Conservation (phyloP, 2,329 filamentous ascomycete genomes). For the Cladosporium colombiae region DNA sequence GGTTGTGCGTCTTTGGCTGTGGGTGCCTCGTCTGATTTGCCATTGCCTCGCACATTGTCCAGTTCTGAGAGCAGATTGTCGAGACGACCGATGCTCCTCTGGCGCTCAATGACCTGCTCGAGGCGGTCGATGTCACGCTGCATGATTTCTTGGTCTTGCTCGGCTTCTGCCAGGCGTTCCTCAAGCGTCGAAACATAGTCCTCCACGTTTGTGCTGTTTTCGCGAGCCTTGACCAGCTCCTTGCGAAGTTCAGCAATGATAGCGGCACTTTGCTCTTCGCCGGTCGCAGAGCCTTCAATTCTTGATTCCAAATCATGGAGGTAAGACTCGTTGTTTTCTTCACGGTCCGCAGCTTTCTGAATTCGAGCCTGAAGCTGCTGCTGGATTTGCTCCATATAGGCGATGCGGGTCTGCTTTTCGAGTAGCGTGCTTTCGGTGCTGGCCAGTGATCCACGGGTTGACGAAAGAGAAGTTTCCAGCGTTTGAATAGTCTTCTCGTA, state of each 20-base stretch:
- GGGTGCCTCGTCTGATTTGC: constrained; percentile 34
- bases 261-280: constrained; percentile 87
- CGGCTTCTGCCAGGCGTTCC: constrained; percentile 89
- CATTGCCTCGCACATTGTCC: constrained; percentile 52
- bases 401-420: constrained; percentile 91
- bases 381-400: constrained; percentile 90
- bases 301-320: constrained; percentile 88
- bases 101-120: constrained; percentile 92
- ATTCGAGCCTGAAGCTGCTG: constrained; percentile 83
- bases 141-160: constrained; percentile 96
- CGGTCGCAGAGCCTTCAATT: constrained; percentile 84
- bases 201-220: constrained; percentile 87
- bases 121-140: constrained; percentile 92
- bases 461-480: constrained; percentile 86
- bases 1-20: background rate
- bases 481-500: constrained; percentile 98
- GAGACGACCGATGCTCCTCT: constrained; percentile 90
- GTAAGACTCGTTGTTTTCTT: constrained; percentile 88
- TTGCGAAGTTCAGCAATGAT: constrained; percentile 86
- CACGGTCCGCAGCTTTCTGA: constrained; percentile 90
- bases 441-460: constrained; percentile 79
- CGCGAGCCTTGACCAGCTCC: constrained; percentile 81
- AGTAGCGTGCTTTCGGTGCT: constrained; percentile 82
- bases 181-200: constrained; percentile 98
- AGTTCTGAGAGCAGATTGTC: constrained; percentile 91